Base-by-base conservation (phyloP, 2,329 filamentous ascomycete genomes). In the Cyphellophora attinorum region DNA sequence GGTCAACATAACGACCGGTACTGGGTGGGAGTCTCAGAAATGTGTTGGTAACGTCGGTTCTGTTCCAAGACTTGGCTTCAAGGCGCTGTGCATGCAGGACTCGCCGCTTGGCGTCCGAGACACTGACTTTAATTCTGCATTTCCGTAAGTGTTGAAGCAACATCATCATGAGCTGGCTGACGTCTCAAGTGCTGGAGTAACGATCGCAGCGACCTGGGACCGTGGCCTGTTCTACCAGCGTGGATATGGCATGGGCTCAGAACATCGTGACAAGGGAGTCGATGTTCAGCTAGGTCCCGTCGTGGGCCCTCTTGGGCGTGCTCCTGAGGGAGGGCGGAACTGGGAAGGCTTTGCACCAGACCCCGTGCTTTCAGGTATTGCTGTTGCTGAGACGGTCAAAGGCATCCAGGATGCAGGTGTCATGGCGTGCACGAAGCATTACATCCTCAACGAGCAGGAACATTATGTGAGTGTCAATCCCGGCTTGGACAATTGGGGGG, bases 181-280 rank as follows among this genome's bases (percentile, higher is more conserved):
- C n/a, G n/a, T n/a, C n/a, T n/a, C n/a, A n/a, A n/a, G n/a, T 0
- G 71, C 81, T 6, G 83, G 82, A n/a, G 82, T 89, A 46, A 85
- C 79, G 0, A 72, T 72, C 1, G 82, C 79, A 12, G 80, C 81
- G 2, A 85, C 82, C 0, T 86, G 76, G 53, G 79, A 81, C 40
- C 59, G 56, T 31, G 63, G 64, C 6, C 50, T 76, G 38, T 67
- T 72, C 0, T 68, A 72, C 31, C 54, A 64, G 27, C 55, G 73
- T 11, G 74, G 60, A 0, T 53, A 59, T 4, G 64, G 65, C 28
- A 72, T 79, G 62, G 74, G 68, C 0, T 59, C 59, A 3, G 74
- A 79, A 41, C 76, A 75, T 48, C 68, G 60, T 45, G 61, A 58
- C 4, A 74, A 73, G 46, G 70, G 70, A 25, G 50, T 54, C 10